A percentile compares a stretch with the other conserved stretches of the same genome.
Evolutionary conservation across 306 rosid genomes (phyloP).

Genomic region (Vigna hirtella): DNA sequence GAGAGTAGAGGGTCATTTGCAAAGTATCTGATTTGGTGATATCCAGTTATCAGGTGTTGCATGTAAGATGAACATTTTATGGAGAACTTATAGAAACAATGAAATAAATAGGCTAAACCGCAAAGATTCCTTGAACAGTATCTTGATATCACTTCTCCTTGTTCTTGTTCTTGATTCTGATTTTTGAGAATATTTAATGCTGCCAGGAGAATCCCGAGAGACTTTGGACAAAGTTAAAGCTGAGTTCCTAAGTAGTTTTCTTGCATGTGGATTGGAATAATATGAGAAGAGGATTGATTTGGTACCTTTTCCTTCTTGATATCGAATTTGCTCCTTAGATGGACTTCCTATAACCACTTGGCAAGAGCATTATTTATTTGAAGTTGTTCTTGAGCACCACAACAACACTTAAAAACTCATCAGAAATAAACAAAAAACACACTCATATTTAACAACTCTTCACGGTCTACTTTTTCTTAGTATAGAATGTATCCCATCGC

Average conservation of each 20-base stretch:
- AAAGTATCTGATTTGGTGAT: constrained; percentile 44
- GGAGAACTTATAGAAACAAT: constrained; percentile 41
- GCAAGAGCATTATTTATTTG: constrained; percentile 43
- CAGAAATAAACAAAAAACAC: not conserved
- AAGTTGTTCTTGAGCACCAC: constrained; percentile 33
- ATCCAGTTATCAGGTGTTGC: constrained; percentile 40
- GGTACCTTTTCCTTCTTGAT: constrained; percentile 44
- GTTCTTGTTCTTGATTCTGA: constrained; percentile 69
- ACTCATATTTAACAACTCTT: not conserved
- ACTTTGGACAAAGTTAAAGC: constrained; percentile 64
- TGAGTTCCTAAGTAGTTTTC: constrained; percentile 61
- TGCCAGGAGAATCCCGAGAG: constrained; percentile 61
- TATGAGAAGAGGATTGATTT: constrained; percentile 52
- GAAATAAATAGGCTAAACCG: constrained; percentile 5
- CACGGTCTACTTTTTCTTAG: constrained; percentile 16
- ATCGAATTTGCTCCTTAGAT: constrained; percentile 55
- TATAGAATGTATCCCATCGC: constrained; percentile 15
- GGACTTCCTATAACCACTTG: constrained; percentile 56
- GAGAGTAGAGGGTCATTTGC: constrained; percentile 17
- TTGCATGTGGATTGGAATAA: constrained; percentile 74
- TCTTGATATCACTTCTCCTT: constrained; percentile 58
- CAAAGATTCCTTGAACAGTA: constrained; percentile 59
- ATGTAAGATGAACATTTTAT: constrained; percentile 41
- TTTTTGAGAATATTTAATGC: constrained; percentile 68
- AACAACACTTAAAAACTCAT: constrained; percentile 13